phyloP scores from a whole-genome alignment of 2,329 filamentous ascomycete genomes.

The Annulohypoxylon truncatum region DNA sequence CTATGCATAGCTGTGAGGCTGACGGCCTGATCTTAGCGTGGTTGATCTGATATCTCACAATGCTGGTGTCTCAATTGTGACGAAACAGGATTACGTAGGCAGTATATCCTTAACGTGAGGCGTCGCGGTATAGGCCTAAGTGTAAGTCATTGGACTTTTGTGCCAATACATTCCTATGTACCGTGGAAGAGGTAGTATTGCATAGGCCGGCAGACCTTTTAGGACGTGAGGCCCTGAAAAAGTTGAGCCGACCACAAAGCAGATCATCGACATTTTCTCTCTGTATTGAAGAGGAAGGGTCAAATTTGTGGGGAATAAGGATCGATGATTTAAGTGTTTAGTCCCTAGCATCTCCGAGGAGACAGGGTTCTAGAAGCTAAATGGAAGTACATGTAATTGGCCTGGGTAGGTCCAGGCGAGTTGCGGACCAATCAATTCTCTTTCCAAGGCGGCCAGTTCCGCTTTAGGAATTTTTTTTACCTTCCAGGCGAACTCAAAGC shows the following conservation, averaged over 20 bases:
- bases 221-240: slow-evolving; percentile 26
- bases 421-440: slow-evolving; percentile 24
- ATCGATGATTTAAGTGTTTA: slow-evolving; percentile 37
- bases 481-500: slow-evolving; percentile 7
- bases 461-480: slow-evolving; percentile 38
- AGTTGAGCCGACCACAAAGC: slow-evolving; percentile 8
- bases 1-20: slow-evolving; percentile 11
- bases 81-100: slow-evolving; percentile 26
- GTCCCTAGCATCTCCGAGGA: slow-evolving; percentile 49
- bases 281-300: slow-evolving; percentile 20
- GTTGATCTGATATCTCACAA: slow-evolving; percentile 5
- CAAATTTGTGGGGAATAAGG: slow-evolving; percentile 36
- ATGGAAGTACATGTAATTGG: slow-evolving; percentile 19
- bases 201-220: slow-evolving; percentile 35
- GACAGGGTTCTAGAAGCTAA: slow-evolving; percentile 25
- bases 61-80: slow-evolving; percentile 6
- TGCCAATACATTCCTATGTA: slow-evolving; percentile 25
- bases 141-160: slow-evolving; percentile 3
- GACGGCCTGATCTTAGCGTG: background rate
- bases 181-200: slow-evolving; percentile 18
- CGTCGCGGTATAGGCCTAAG: background rate
- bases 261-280: slow-evolving; percentile 34
- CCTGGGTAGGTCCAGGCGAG: slow-evolving; percentile 36
- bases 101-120: slow-evolving; percentile 1
- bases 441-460: slow-evolving; percentile 30